These are phyloP conservation scores for Warburgia ugandensis DNA, from an alignment of 164 flowering plant genomes.

Conservation along the genomic window DNA sequence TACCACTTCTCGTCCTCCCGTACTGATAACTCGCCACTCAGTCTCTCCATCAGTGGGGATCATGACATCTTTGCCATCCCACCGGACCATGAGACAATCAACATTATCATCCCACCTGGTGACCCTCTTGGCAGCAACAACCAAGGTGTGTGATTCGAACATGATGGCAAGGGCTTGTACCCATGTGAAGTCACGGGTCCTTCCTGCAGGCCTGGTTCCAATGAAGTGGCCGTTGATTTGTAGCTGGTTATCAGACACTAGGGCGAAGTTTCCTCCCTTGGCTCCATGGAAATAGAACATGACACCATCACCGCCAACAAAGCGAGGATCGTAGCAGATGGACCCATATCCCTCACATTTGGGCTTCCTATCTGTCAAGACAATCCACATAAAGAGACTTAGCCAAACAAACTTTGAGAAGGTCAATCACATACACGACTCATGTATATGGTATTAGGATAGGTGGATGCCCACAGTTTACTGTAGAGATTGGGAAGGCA, in stretches of 20 bases:
- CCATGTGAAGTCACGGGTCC: conserved; percentile 72
- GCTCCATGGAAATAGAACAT: conserved; percentile 78
- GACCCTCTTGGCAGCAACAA: conserved; percentile 45
- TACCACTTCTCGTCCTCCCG: conserved; percentile 25
- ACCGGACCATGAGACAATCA: conserved; percentile 40
- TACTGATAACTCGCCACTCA: conserved; percentile 34
- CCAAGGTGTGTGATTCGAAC: conserved; percentile 54
- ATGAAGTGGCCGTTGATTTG: conserved; percentile 63
- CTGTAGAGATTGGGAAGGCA: background rate
- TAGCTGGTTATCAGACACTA: conserved; percentile 50
- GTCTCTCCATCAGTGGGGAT: conserved; percentile 51
- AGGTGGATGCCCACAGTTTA: background rate
- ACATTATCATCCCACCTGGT: conserved; percentile 49
- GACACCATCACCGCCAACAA: conserved; percentile 72
- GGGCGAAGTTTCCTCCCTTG: conserved; percentile 54
- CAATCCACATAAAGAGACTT: too few relatives aligned
- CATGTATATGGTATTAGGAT: background rate
- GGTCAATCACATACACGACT: background rate
- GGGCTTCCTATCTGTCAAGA: conserved; percentile 32
- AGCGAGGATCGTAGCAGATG: conserved; percentile 59
- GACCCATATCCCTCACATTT: conserved; percentile 62
- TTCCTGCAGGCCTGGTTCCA: conserved; percentile 46
- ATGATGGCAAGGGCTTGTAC: conserved; percentile 60
- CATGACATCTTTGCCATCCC: conserved; percentile 36
- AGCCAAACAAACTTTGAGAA: background rate